phyloP scores from a whole-genome alignment of 1,284 basidiomycete genomes.

The Grifola frondosa region DNA sequence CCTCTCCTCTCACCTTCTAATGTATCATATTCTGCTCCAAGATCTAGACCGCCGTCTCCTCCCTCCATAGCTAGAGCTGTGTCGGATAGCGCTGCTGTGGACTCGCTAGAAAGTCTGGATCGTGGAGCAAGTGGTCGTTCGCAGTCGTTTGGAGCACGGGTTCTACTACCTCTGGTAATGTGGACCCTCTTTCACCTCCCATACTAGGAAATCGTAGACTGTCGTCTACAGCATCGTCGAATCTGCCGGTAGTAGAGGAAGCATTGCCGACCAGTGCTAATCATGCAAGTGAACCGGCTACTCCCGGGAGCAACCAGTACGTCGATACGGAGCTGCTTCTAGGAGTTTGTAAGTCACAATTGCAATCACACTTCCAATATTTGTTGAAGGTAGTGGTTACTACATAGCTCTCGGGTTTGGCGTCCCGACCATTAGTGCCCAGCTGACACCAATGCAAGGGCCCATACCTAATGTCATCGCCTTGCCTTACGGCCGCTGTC shows the following conservation, averaged over 20 bases:
- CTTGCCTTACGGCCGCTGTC: slow-evolving; percentile 64
- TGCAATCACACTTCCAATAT: no score
- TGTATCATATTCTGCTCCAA: no score
- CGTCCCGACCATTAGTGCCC: slow-evolving; percentile 52
- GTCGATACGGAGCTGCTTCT: slow-evolving; percentile 58
- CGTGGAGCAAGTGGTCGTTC: no score
- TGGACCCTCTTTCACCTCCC: slow-evolving; percentile 3
- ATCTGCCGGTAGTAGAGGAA: slow-evolving; percentile 12
- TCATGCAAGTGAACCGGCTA: not conserved
- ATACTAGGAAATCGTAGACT: slow-evolving; percentile 3
- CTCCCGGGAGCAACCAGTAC: slow-evolving; percentile 48
- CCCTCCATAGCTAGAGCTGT: no score
- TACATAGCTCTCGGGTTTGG: slow-evolving; percentile 61
- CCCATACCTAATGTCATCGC: slow-evolving; percentile 69
- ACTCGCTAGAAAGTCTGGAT: no score
- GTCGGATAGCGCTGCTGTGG: no score
- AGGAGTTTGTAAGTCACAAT: slow-evolving; percentile 61
- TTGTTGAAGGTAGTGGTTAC: slow-evolving; percentile 3
- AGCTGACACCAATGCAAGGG: slow-evolving; percentile 45
- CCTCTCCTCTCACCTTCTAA: no score
- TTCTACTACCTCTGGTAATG: slow-evolving; percentile 2
- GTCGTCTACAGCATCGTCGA: slow-evolving; percentile 4
- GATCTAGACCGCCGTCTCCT: no score
- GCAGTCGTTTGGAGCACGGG: slow-evolving; percentile 12
- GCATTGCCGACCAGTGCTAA: slow-evolving; percentile 1